A percentile compares a stretch with the other conserved stretches of the same genome.
phyloP scores from a whole-genome alignment of 2,329 filamentous ascomycete genomes.

The Mollisiaceae sp. region DNA sequence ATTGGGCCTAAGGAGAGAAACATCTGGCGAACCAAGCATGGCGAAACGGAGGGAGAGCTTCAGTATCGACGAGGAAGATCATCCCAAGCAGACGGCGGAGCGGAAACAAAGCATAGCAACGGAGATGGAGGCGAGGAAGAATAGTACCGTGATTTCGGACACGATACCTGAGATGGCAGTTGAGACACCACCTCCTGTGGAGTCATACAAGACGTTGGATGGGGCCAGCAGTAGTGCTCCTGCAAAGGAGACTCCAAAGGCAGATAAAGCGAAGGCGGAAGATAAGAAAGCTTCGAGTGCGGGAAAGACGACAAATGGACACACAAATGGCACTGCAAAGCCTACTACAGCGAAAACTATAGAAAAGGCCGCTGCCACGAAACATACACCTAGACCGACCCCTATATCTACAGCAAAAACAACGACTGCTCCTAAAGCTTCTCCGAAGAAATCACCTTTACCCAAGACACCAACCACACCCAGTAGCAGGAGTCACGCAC shows the following conservation, averaged over 20 bases:
- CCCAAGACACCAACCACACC: constrained; percentile 48
- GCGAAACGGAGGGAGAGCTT: constrained; percentile 39
- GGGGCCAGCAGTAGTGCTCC: constrained; percentile 22
- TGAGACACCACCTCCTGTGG: constrained; percentile 33
- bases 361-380: constrained; percentile 18
- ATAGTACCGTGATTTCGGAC: constrained; percentile 34
- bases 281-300: constrained; percentile 21
- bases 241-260: constrained; percentile 28
- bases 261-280: constrained; percentile 26
- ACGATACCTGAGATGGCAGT: constrained; percentile 39
- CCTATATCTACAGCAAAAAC: constrained; percentile 35
- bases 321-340: constrained; percentile 30
- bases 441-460: constrained; percentile 42
- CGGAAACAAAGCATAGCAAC: constrained; percentile 35
- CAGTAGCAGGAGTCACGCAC: constrained; percentile 34
- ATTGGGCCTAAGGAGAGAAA: constrained; percentile 49
- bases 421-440: constrained; percentile 35
- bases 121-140: constrained; percentile 37
- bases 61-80: constrained; percentile 37
- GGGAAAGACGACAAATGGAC: constrained; percentile 27
- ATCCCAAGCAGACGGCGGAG: constrained; percentile 33
- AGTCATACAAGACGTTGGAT: constrained; percentile 30
- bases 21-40: constrained; percentile 37
- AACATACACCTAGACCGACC: constrained; percentile 31
- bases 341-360: constrained; percentile 22